These are phyloP conservation scores for Coelastrella sp. DNA, from an alignment of 139 green algal genomes.

Conservation along the genomic window DNA sequence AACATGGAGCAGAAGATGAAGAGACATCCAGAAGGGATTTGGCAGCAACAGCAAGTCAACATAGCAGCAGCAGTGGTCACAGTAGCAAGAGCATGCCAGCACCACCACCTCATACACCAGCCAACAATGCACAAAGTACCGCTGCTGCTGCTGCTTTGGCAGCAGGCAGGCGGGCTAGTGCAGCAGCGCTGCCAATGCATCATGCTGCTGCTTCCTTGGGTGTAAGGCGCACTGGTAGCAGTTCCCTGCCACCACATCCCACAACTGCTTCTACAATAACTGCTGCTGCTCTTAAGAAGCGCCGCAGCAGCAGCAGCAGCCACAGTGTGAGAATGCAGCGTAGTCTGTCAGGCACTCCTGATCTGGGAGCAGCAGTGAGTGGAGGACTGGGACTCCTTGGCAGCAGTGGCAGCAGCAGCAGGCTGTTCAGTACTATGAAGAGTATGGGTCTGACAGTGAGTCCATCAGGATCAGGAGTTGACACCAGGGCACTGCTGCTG, in stretches of 20 bases:
- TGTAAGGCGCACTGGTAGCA: background rate
- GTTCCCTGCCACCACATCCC: background rate
- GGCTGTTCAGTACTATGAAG: background rate
- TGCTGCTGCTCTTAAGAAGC: background rate
- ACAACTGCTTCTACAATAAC: background rate
- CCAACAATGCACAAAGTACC: background rate
- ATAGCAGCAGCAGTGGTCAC: background rate
- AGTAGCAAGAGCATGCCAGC: background rate
- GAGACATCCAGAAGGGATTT: background rate
- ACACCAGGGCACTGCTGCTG: background rate
- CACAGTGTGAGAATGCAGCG: background rate
- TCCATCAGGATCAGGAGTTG: background rate
- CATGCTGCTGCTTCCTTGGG: too few relatives aligned
- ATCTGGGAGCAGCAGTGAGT: background rate
- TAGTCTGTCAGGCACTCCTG: background rate
- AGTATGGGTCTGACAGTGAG: background rate
- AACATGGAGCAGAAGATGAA: background rate
- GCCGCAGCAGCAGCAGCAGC: conserved; percentile 7
- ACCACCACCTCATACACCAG: background rate
- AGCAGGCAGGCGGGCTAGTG: too few relatives aligned
- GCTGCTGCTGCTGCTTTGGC: background rate
- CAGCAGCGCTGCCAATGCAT: too few relatives aligned
- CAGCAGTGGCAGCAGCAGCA: background rate
- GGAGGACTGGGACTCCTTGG: too few relatives aligned
- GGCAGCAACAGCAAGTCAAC: background rate